These are phyloP conservation scores for Capronia americana DNA, from an alignment of 2,329 filamentous ascomycete genomes.

Conservation along the genomic window DNA sequence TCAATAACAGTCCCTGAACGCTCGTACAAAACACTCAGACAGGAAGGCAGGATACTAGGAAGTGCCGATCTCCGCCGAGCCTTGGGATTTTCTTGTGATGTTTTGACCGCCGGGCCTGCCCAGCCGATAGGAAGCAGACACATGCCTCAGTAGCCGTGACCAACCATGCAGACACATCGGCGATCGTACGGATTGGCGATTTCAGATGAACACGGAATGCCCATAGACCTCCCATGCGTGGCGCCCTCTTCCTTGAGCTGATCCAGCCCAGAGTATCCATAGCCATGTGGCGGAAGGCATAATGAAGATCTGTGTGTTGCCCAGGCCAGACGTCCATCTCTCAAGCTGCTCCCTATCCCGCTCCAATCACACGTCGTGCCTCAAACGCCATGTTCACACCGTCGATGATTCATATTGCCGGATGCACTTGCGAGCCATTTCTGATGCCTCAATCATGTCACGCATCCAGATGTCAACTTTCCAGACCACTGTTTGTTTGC, in stretches of 20 bases:
- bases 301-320: not conserved
- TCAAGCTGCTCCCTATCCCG: not conserved
- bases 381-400: not conserved
- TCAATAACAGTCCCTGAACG: not conserved
- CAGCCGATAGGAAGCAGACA: not conserved
- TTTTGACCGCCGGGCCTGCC: not conserved
- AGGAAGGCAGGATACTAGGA: constrained; percentile 3
- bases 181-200: not conserved
- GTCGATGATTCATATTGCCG: not conserved
- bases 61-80: not conserved
- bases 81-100: not conserved
- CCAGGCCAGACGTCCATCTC: not conserved
- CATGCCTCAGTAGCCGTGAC: not conserved
- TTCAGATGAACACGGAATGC: not conserved
- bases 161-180: not conserved
- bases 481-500: not conserved
- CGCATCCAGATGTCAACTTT: not conserved
- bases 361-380: not conserved
- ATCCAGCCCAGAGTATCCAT: not conserved
- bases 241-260: too few species aligned
- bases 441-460: not conserved
- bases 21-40: not conserved
- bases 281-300: not conserved
- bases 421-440: not conserved
- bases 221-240: not conserved